phyloP scores from a whole-genome alignment of 495 filamentous ascomycete species.

The Penicillium silybi region DNA sequence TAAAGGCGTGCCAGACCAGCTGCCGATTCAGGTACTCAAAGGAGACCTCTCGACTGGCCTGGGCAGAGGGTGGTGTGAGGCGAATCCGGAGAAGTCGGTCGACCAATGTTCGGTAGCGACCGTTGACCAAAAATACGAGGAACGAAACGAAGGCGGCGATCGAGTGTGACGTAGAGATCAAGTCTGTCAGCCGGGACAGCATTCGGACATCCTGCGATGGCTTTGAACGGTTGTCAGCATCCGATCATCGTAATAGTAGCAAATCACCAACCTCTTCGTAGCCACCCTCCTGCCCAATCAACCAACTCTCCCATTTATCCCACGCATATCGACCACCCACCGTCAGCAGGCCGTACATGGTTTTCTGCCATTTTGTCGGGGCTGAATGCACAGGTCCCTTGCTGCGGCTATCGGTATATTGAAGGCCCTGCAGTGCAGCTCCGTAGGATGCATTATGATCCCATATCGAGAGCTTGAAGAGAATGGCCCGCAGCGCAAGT shows the following conservation, averaged over 20 bases:
- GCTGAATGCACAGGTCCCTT: conserved; percentile 55
- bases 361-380: conserved; percentile 75
- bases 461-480: conserved; percentile 97
- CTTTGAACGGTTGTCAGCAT: conserved; percentile 14
- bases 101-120: conserved; percentile 83
- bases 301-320: conserved; percentile 86
- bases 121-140: conserved; percentile 83
- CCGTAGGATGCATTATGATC: conserved; percentile 94
- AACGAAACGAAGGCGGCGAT: conserved; percentile 80
- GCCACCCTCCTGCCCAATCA: conserved; percentile 68
- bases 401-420: conserved; percentile 79
- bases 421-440: conserved; percentile 84
- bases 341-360: conserved; percentile 75
- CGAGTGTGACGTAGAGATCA: conserved; percentile 68
- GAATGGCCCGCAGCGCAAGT: conserved; percentile 66
- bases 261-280: conserved; percentile 53
- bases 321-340: conserved; percentile 86
- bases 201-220: conserved; percentile 49
- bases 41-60: conserved; percentile 83
- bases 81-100: conserved; percentile 85
- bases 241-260: background rate
- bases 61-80: conserved; percentile 73
- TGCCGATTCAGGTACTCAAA: conserved; percentile 98
- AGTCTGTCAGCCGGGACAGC: conserved; percentile 63
- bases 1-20: conserved; percentile 98